These are phyloP conservation scores for Thermomucor indicae-seudaticae DNA, from an alignment of 371 early-diverging fungal species.

Conservation along the genomic window DNA sequence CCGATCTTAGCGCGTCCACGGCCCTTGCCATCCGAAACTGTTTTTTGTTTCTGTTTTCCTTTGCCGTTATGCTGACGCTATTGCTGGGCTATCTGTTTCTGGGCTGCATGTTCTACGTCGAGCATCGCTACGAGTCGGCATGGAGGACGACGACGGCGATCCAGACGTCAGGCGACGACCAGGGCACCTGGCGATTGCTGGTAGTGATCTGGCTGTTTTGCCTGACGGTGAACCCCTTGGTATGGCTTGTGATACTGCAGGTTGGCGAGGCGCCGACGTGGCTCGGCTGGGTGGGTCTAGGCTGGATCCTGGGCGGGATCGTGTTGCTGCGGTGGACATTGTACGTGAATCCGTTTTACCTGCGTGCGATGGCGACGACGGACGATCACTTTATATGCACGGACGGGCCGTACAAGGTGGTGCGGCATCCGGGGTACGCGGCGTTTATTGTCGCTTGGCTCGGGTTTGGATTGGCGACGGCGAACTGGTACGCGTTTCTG, in stretches of 20 bases:
- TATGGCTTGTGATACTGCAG: constrained; percentile 12
- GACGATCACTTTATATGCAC: constrained; percentile 43
- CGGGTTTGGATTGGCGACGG: constrained; percentile 29
- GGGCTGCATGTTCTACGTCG: constrained; percentile 14
- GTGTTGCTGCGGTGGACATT: constrained; percentile 27
- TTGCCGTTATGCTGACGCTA: constrained; percentile 12
- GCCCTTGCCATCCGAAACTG: too few species aligned
- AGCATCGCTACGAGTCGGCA: constrained; percentile 27
- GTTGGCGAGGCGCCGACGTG: constrained; percentile 3
- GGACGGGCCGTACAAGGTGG: constrained; percentile 31
- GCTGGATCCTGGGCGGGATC: constrained; percentile 20
- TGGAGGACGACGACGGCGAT: constrained; percentile 11
- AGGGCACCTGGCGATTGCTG: constrained; percentile 22
- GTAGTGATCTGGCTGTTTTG: constrained; percentile 9
- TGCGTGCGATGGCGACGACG: constrained; percentile 31
- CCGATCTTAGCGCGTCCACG: too few species aligned
- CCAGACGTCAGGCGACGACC: constrained; percentile 30
- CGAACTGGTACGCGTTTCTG: constrained; percentile 20
- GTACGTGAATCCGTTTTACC: constrained; percentile 31
- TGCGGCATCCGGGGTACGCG: constrained; percentile 39
- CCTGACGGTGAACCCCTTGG: constrained; percentile 11
- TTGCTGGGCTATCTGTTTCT: constrained; percentile 16
- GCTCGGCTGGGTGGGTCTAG: constrained; percentile 22
- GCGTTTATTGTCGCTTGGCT: constrained; percentile 35
- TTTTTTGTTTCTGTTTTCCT: too few species aligned